Evolutionary conservation across 306 rosid species (phyloP), one percentile per base, ranked within the genome.

Genomic region (Delonix regia): DNA sequence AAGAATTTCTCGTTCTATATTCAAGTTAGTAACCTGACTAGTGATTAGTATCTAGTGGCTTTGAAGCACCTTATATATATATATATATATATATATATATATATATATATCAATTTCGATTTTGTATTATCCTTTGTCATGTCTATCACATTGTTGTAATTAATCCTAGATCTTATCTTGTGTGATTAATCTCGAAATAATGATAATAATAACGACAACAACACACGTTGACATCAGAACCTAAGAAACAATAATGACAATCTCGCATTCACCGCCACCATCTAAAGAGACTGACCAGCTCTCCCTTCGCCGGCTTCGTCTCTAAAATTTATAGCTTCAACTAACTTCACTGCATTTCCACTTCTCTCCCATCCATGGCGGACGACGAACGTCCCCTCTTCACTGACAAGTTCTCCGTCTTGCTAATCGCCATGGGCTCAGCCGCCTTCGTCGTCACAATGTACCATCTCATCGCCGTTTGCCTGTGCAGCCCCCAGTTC

Each of bases 381-480:
- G 53, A 66, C 47, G 65, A 70, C 1, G 3, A 66, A 45, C 15
- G 22, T 19, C 1, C 69, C 9, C 42, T 52, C 25, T 33, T 76
- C 2, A 22, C 65, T 1, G 16, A 42, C 55, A 81, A 74, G 49
- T 7, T 85, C 52, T 13, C 68, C 18, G 36, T 77, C 42, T 21
- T 88, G 13, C 86, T 87, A 2, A 18, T 86, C 6, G 88, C 83
- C 21, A 34, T 88, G 49, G 89, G 92, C 64, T 82, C 87, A 10
- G 86, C 86, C 47, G 85, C 83, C 27, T 48, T 89, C 12, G 64
- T 88, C 45, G 77, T 86, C 74, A 80, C 86, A 55, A 34, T 76
- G 30, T 88, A 86, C 82, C 91, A 88, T 69, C 74, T 87, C 73
- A n/a, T 86, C 24, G 25, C 67, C 12, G 78, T 82, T 7, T 89